A percentile compares a stretch with the other conserved stretches of the same genome.
Evolutionary conservation across 495 filamentous ascomycete genomes (phyloP).

Genomic region (Penicillium longicatenatum): DNA sequence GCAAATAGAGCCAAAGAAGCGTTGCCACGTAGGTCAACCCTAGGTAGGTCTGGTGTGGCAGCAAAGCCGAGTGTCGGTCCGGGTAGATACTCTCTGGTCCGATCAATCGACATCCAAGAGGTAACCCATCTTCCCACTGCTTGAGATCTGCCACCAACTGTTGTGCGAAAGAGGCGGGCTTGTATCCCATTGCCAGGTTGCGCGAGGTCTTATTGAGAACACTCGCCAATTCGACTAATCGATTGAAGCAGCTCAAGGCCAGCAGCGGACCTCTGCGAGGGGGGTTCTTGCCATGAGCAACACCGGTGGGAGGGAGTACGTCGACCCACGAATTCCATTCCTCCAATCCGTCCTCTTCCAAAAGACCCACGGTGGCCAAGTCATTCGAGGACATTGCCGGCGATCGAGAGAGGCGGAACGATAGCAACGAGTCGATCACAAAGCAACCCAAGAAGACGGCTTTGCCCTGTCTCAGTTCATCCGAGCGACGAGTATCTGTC

Average conservation of each 20-base stretch:
- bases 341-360: constrained; percentile 66
- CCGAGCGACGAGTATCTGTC: constrained; percentile 33
- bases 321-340: constrained; percentile 74
- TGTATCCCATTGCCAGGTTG: constrained; percentile 34
- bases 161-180: constrained; percentile 38
- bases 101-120: constrained; percentile 45
- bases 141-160: constrained; percentile 44
- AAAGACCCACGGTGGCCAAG: constrained; percentile 41
- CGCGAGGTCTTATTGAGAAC: constrained; percentile 49
- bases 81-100: constrained; percentile 45
- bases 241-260: constrained; percentile 66
- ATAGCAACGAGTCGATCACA: constrained; percentile 64
- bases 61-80: constrained; percentile 44
- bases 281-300: constrained; percentile 33
- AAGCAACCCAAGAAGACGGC: constrained; percentile 64
- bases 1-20: constrained; percentile 47
- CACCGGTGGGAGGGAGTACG: constrained; percentile 45
- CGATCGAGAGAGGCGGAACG: constrained; percentile 53
- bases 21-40: constrained; percentile 49
- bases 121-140: constrained; percentile 44
- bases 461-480: constrained; percentile 46
- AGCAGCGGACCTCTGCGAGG: constrained; percentile 54
- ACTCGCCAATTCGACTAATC: constrained; percentile 49
- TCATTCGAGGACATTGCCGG: constrained; percentile 57
- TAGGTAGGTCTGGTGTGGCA: constrained; percentile 54